phyloP scores from a whole-genome alignment of 192 early-diverging fungal genomes.

The Tieghemiomyces parasiticus region DNA sequence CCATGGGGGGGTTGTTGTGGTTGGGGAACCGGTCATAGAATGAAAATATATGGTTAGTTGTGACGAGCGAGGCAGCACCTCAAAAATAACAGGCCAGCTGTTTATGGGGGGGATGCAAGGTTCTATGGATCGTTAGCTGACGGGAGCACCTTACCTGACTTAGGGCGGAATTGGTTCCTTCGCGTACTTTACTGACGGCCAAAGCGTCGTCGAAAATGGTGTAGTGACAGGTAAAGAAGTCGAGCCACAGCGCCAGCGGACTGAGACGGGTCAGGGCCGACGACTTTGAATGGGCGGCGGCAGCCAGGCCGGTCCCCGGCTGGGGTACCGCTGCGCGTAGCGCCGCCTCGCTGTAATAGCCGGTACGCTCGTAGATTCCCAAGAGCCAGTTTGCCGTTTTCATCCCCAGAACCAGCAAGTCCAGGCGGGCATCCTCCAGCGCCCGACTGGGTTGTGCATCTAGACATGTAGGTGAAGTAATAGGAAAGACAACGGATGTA shows the following conservation, averaged over 20 bases:
- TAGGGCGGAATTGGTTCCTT: background rate
- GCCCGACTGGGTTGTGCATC: no score
- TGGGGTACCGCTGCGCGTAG: background rate
- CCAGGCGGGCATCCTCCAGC: background rate
- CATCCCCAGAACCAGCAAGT: background rate
- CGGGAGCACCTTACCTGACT: background rate
- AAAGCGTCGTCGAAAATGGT: background rate
- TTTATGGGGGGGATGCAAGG: no score
- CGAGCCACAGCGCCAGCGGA: background rate
- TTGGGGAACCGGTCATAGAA: no score
- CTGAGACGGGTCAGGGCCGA: background rate
- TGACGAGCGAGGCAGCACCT: no score
- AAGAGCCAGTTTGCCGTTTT: background rate
- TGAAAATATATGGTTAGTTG: no score
- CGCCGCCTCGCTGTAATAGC: background rate
- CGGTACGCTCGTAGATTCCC: background rate
- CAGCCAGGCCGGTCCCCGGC: background rate
- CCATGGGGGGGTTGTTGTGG: no score
- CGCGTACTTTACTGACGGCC: background rate
- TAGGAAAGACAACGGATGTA: no score
- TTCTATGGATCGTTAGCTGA: no score
- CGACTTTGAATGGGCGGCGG: no score
- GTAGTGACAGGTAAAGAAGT: background rate
- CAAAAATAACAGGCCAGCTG: no score
- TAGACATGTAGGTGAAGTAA: no score